Evolutionary conservation across 2,329 filamentous ascomycete genomes (phyloP).

Genomic region (Cercospora zeina): DNA sequence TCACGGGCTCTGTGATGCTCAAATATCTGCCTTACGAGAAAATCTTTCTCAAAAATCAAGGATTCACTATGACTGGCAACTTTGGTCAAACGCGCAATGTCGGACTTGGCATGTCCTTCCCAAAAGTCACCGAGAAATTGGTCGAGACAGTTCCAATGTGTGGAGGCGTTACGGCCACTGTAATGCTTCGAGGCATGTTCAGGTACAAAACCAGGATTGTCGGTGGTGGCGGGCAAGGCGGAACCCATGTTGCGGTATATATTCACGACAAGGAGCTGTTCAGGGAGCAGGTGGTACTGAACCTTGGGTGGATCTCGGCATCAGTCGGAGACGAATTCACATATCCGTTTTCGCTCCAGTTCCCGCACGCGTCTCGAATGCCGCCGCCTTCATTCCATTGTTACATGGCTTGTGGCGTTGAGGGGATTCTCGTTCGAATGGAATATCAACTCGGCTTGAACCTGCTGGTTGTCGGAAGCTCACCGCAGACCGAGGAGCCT

Average conservation of each 20-base stretch:
- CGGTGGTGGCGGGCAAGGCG: background rate
- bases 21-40: background rate
- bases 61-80: background rate
- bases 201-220: background rate
- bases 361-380: background rate
- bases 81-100: background rate
- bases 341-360: background rate
- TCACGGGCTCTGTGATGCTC: background rate
- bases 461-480: background rate
- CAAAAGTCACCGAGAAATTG: background rate
- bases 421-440: background rate
- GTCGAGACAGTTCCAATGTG: background rate
- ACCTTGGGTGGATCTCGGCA: background rate
- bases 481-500: background rate
- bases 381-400: background rate
- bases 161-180: background rate
- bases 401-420: no score
- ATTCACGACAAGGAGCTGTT: background rate
- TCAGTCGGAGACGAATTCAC: background rate
- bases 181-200: background rate
- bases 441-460: background rate
- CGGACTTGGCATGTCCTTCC: background rate
- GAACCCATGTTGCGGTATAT: background rate
- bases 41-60: background rate
- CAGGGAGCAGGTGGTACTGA: background rate